Base-by-base conservation (phyloP, 176 grass and related monocot genomes). In the Dactylis glomerata region DNA sequence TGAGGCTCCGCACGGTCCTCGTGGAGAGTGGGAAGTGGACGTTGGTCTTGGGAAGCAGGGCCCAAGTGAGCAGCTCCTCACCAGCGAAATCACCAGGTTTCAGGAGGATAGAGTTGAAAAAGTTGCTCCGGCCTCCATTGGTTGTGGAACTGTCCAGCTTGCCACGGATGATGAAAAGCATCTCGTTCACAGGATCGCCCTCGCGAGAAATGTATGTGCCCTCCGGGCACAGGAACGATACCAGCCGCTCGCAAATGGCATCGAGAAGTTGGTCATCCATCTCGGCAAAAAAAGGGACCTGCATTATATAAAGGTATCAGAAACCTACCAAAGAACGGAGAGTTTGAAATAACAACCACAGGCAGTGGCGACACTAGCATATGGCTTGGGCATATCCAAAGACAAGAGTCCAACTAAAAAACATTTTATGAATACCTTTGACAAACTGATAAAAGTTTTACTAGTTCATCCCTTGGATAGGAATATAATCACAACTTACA, bases 241-340 rank as follows among this genome's bases (percentile, higher is more conserved):
- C 92, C 5, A 98, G 89, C 3, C 87, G 82, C 72, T 95, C 95
- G 4, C 95, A 98, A 27, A 98, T 98, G 68, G 95, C 95, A 20
- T 93, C 92, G 3, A 98, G 77, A 70, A 98, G 92, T 69, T 95
- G 95, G 55, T 90, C 59, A 28, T 98, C 95, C 95, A 98, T 98
- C 82, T 98, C 84, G 17, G 95, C 89, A 46, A 98, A 98, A 70
- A 98, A 98, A 17, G 91, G 95, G 26, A 98, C 95, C 95, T 97
- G 83, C 86, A 91, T 77, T 62, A 22, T 16, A 24, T 19, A 51
- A 42, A 77, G 45, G 57, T 54, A 63, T 63, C 11, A 83, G 31
- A 83, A 66, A 13, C 73, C 2, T 36, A 14, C 15, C 22, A 65
- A 8, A 16, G 41, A 65, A 65, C 22, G 2, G 14, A 72, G 23